Percentiles rank a stretch among this genome's conserved stretches.
These are phyloP conservation scores for Didymella keratinophila DNA, from an alignment of 2,329 filamentous ascomycete genomes.

Conservation along the genomic window DNA sequence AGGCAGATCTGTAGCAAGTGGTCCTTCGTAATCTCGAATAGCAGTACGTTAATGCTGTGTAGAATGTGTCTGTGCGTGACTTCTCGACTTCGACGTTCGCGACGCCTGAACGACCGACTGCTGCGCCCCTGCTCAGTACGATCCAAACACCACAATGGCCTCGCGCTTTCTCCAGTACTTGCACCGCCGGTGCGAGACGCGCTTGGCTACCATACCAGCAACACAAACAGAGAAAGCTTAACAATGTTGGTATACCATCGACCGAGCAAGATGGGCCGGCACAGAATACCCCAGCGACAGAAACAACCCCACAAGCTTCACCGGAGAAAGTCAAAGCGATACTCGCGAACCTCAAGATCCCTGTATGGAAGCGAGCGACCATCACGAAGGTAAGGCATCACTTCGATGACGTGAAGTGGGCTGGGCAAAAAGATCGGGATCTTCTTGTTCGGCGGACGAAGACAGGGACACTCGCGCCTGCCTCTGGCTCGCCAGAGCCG, in stretches of 20 bases:
- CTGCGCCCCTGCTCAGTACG: too few species aligned
- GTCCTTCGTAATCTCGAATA: neutral
- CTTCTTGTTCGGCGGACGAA: neutral
- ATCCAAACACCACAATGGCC: neutral
- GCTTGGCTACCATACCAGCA: neutral
- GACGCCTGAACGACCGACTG: neutral
- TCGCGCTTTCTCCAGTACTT: neutral
- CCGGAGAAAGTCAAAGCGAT: neutral
- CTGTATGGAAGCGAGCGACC: neutral
- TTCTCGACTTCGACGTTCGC: neutral
- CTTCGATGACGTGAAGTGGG: neutral
- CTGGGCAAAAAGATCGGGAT: neutral
- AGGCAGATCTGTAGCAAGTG: neutral
- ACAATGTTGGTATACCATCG: neutral
- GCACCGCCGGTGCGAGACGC: neutral
- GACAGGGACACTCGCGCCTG: neutral
- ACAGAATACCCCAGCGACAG: neutral
- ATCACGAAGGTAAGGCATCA: neutral
- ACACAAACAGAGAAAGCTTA: neutral
- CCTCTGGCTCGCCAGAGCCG: neutral
- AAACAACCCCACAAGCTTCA: neutral
- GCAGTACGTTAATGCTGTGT: neutral
- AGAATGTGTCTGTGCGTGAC: neutral
- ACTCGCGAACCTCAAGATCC: neutral
- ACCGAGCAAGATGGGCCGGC: neutral